These are phyloP conservation scores for Neurospora crassa DNA, from an alignment of 2,329 filamentous ascomycete genomes.

Conservation along the genomic window DNA sequence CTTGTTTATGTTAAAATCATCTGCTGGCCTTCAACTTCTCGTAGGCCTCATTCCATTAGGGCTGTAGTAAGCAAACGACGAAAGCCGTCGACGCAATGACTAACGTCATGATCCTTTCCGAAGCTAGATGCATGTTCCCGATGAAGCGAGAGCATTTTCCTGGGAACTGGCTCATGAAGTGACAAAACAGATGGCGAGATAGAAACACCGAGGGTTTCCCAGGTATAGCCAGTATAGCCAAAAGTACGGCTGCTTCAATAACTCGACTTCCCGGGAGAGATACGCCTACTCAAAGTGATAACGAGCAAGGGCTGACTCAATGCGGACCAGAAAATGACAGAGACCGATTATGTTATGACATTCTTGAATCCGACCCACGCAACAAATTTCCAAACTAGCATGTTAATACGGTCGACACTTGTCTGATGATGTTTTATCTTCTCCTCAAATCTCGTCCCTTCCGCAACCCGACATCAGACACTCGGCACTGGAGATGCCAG, in stretches of 20 bases:
- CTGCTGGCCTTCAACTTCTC: no score
- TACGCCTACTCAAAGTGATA: background rate
- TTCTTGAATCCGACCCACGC: background rate
- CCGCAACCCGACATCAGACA: background rate
- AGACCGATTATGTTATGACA: background rate
- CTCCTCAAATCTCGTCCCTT: background rate
- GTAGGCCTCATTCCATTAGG: no score
- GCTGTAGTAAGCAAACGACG: background rate
- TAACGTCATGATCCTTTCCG: background rate
- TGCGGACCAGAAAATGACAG: background rate
- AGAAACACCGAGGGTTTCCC: background rate
- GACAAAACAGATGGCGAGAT: background rate
- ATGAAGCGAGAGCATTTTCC: background rate
- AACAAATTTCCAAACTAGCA: background rate
- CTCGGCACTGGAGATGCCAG: background rate
- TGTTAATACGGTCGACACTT: background rate
- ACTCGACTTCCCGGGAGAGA: background rate
- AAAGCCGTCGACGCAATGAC: background rate
- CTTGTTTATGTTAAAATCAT: no score
- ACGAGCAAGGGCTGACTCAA: background rate
- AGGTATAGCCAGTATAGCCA: background rate
- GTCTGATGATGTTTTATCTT: background rate
- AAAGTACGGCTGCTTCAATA: background rate
- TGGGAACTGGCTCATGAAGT: background rate
- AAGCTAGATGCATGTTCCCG: background rate